Evolutionary conservation across 805 yeast genomes (phyloP).

Genomic region (Saccharomycopsis sp.): DNA sequence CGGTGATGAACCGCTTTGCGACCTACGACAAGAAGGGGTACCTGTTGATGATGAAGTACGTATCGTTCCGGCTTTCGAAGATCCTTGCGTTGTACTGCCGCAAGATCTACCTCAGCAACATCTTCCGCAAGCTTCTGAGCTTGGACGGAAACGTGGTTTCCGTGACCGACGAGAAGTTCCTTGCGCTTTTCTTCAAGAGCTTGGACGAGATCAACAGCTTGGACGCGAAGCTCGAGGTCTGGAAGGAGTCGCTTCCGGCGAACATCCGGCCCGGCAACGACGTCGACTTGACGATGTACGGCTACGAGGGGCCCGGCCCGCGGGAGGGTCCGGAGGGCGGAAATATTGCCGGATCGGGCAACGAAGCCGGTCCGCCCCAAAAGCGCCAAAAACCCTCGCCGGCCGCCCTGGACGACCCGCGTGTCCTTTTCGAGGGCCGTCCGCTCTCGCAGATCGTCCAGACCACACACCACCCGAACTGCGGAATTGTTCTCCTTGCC

Average conservation of each 20-base stretch:
- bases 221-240: constrained; percentile 8
- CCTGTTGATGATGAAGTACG: constrained; percentile 8
- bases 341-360: no score
- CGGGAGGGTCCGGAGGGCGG: not conserved
- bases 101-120: constrained; percentile 2
- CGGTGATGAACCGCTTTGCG: constrained; percentile 12
- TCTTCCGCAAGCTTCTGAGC: not conserved
- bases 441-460: not conserved
- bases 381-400: no score
- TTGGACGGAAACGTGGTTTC: not conserved
- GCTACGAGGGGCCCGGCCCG: not conserved
- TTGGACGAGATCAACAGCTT: constrained; percentile 11
- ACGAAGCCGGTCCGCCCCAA: no score
- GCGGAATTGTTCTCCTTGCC: constrained; percentile 1
- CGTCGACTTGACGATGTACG: not conserved
- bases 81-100: not conserved
- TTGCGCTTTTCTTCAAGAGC: constrained; percentile 6
- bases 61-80: constrained; percentile 2
- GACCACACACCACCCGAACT: not conserved
- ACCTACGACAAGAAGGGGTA: constrained; percentile 6
- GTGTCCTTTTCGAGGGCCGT: not conserved
- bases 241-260: constrained; percentile 15
- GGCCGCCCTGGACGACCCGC: no score
- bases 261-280: constrained; percentile 13
- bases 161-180: constrained; percentile 2